Conservation (phyloP, 2,329 filamentous ascomycete species). For the Monilinia fructicola region DNA sequence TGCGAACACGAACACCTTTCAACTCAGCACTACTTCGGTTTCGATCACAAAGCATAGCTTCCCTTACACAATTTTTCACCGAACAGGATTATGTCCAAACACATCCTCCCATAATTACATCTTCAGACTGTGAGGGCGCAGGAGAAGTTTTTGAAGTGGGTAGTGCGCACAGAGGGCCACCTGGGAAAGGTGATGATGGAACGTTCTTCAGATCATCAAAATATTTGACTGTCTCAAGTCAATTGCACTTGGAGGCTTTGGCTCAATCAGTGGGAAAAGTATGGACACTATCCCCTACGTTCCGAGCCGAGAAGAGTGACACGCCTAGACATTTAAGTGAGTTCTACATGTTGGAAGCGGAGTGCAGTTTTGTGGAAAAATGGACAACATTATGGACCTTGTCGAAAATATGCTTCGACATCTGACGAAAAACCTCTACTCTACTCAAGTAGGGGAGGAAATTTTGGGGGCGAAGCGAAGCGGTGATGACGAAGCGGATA, state of each 20-base stretch:
- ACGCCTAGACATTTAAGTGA: constrained; percentile 93
- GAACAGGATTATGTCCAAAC: constrained; percentile 72
- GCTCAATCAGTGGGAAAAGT: constrained; percentile 86
- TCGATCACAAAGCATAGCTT: constrained; percentile 74
- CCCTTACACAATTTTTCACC: constrained; percentile 74
- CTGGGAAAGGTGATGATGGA: constrained; percentile 43
- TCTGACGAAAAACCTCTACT: constrained; percentile 46
- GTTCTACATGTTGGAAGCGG: constrained; percentile 98
- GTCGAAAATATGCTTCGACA: constrained; percentile 74
- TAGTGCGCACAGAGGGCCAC: constrained; percentile 29
- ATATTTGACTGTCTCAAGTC: constrained; percentile 92
- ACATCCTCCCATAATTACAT: constrained; percentile 92
- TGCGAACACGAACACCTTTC: constrained; percentile 77
- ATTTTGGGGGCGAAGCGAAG: constrained; percentile 40
- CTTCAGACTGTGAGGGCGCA: constrained; percentile 94
- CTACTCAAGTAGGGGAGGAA: constrained; percentile 54
- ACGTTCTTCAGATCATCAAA: constrained; percentile 84
- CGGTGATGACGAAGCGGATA: constrained; percentile 22
- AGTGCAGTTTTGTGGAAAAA: constrained; percentile 73
- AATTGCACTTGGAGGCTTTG: constrained; percentile 90
- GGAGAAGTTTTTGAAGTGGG: constrained; percentile 83
- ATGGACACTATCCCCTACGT: constrained; percentile 91
- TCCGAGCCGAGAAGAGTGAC: constrained; percentile 89
- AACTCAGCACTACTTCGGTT: constrained; percentile 79
- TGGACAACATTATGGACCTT: constrained; percentile 73